Percentiles rank a stretch among this genome's conserved stretches.
Conservation (phyloP, 129 eudicot genomes). For the Flaveria robusta region DNA sequence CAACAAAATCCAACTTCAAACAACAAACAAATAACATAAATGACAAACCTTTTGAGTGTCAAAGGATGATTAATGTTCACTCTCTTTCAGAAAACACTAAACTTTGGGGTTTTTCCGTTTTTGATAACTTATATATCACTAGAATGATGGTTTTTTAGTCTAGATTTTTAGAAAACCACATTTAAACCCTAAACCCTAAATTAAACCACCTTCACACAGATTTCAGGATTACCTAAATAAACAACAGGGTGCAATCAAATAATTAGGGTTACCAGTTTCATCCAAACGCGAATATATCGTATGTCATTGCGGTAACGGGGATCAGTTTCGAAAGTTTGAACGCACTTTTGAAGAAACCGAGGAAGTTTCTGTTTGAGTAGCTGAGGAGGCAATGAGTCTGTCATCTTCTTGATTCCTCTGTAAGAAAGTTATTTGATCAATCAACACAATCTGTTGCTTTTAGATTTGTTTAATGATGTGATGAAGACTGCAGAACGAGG, state of each 20-base stretch:
- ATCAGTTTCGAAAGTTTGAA: conserved; percentile 63
- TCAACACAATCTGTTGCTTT: not conserved
- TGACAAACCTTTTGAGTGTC: conserved; percentile 7
- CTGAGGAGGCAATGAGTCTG: conserved; percentile 55
- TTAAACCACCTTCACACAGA: not conserved
- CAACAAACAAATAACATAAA: conserved; percentile 23
- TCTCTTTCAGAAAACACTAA: not conserved
- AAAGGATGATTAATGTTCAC: not conserved
- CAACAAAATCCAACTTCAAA: conserved; percentile 90
- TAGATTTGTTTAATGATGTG: not conserved
- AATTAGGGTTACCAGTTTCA: conserved; percentile 62
- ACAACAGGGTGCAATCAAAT: not conserved
- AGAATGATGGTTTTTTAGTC: not conserved
- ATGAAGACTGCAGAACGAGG: not conserved
- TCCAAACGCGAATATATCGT: conserved; percentile 90
- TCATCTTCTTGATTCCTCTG: conserved; percentile 78
- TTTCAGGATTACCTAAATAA: not conserved
- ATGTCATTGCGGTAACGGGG: conserved; percentile 66
- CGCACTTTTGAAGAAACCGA: conserved; percentile 88
- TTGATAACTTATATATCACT: not conserved
- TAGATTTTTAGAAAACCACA: not conserved
- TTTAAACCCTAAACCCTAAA: not conserved
- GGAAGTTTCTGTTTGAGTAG: conserved; percentile 84
- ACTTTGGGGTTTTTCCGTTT: not conserved
- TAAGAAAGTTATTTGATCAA: conserved; percentile 8